Base-by-base conservation (phyloP, 768 basidiomycete genomes). In the Udeniomyces megalosporus region DNA sequence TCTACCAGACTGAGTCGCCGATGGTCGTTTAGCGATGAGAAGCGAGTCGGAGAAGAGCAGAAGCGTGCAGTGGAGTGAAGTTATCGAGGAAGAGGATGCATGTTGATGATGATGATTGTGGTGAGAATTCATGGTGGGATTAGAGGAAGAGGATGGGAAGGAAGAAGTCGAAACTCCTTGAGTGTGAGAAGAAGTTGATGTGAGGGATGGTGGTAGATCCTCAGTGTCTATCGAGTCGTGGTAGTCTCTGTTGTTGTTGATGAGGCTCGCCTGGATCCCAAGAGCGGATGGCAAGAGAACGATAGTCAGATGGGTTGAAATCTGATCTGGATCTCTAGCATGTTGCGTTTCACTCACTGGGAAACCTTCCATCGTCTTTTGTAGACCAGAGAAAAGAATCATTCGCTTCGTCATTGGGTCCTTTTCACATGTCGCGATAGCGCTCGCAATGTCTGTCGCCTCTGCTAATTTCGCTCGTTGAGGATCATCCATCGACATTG, bases 1-100 rank as follows among this genome's bases (percentile, higher is more conserved):
- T 4, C 70, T 63, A 1, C 74, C 75, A 1, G 69, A 69, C 35
- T 70, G 59, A 1, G 69, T 61, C 17, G 67, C 64, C 0, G 69
- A 68, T 15, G 74, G 86, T 29, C 95, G 80, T 75, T 96, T 96
- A 51, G 84, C 86, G 64, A 99, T 82, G 71, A 97, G 79, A 24
- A 99, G 76, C 69, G 88, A 88, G 74, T 99, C 93, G 66, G 91
- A 86, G 71, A 99, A 97, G 50, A 99, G 78, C 72, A 97, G 86
- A 31, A 99, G 75, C 2, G 86, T 88, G 73, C 86, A 92, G 69
- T 88, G 85, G 20, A 93, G 78, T 0, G 79, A 76, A 0, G 53
- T 32, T 1, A 46, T 38, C 8, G 42, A 15, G 0, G 57, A 42
- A 10, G 51, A 54, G n/a, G 60, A 54, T 28, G 17, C 11, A 38